A percentile compares a stretch with the other conserved stretches of the same genome.
Evolutionary conservation across 2,329 filamentous ascomycete genomes (phyloP).

Genomic region (Xylaria sp.): DNA sequence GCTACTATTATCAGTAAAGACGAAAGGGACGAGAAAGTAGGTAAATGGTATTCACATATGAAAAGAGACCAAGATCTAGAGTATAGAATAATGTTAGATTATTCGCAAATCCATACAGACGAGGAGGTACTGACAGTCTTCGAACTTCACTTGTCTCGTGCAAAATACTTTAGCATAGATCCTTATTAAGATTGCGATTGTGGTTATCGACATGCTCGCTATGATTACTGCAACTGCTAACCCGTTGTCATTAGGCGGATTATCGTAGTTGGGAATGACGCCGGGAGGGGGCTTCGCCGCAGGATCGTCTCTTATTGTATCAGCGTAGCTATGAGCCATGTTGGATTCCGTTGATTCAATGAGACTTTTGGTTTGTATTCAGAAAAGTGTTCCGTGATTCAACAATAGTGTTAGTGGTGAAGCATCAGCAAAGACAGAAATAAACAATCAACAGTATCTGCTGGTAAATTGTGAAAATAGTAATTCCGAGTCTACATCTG

Average conservation of each 20-base stretch:
- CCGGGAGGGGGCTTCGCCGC: constrained; percentile 14
- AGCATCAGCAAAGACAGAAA: neutral
- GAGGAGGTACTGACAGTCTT: constrained; percentile 20
- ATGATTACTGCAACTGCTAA: constrained; percentile 7
- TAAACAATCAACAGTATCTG: neutral
- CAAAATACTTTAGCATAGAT: constrained; percentile 21
- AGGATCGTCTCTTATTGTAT: constrained; percentile 11
- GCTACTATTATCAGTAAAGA: constrained; percentile 15
- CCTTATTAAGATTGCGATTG: constrained; percentile 6
- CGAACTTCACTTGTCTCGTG: neutral
- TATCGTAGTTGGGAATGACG: constrained; percentile 11
- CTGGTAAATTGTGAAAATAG: neutral
- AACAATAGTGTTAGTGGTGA: neutral
- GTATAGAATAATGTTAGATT: constrained; percentile 4
- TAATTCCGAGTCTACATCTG: neutral
- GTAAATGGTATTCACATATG: constrained; percentile 6
- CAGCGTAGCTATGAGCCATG: neutral
- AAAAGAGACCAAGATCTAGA: constrained; percentile 17
- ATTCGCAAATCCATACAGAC: neutral
- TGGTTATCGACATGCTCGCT: constrained; percentile 1
- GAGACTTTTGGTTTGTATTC: neutral
- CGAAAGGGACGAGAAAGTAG: neutral
- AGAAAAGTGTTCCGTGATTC: neutral
- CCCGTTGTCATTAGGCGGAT: constrained; percentile 13
- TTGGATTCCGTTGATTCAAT: neutral